Percentiles rank a stretch among this genome's conserved stretches.
Conservation (phyloP, 2,329 filamentous ascomycete species). For the Zymoseptoria ardabiliae region DNA sequence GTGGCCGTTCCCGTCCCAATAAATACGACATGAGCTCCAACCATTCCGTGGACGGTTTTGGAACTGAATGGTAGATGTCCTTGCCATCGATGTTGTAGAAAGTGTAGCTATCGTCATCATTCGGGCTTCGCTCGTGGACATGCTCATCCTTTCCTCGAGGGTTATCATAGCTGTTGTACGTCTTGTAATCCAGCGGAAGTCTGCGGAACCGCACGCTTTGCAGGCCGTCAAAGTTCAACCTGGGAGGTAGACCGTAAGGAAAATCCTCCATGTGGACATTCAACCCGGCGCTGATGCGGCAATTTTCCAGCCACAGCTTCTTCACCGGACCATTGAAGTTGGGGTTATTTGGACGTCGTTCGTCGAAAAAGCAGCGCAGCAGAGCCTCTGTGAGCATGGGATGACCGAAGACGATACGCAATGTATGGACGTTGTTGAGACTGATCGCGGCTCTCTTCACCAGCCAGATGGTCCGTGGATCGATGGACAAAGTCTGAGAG, state of each 20-base stretch:
- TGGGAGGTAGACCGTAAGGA: slow-evolving; percentile 17
- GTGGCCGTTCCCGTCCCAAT: too few relatives aligned
- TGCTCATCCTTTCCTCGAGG: neutral
- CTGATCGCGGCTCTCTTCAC: slow-evolving; percentile 33
- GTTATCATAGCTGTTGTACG: neutral
- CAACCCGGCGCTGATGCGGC: slow-evolving; percentile 29
- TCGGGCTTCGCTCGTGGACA: neutral
- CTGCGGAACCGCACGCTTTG: slow-evolving; percentile 38
- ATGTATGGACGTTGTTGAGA: slow-evolving; percentile 37
- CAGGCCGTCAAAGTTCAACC: slow-evolving; percentile 27
- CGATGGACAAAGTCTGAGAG: slow-evolving; percentile 33
- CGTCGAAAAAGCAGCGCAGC: slow-evolving; percentile 35
- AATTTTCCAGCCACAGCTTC: slow-evolving; percentile 42
- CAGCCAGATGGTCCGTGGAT: slow-evolving; percentile 34
- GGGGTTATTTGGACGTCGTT: slow-evolving; percentile 10
- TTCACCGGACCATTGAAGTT: slow-evolving; percentile 28
- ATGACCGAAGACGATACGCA: slow-evolving; percentile 40
- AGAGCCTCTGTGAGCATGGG: slow-evolving; percentile 34
- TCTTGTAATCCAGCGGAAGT: slow-evolving; percentile 23
- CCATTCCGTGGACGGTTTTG: neutral
- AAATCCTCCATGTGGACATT: slow-evolving; percentile 6
- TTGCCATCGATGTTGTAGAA: too few relatives aligned
- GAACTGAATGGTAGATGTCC: too few relatives aligned
- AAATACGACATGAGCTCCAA: too few relatives aligned
- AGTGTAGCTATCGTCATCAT: too few relatives aligned